phyloP scores from a whole-genome alignment of 2,329 filamentous ascomycete species.

The Cyanodermella asteris region DNA sequence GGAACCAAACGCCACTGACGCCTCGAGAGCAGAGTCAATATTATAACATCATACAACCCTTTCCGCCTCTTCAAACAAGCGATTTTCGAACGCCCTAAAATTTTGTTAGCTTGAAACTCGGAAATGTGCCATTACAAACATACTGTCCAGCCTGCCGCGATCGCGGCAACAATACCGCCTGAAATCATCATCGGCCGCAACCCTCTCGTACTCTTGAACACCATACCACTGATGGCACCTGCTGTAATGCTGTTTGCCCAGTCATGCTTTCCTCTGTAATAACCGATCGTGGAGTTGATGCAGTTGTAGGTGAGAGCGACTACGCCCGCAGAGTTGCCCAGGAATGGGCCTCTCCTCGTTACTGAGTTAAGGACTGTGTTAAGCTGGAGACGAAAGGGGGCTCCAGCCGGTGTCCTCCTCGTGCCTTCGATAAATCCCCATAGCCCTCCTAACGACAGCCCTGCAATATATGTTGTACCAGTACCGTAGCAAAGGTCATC shows the following conservation, averaged over 20 bases:
- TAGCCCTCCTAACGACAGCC: constrained; percentile 61
- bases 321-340: constrained; percentile 90
- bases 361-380: constrained; percentile 92
- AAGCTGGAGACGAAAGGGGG: constrained; percentile 71
- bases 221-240: constrained; percentile 68
- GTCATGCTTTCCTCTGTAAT: constrained; percentile 67
- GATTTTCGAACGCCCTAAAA: no score
- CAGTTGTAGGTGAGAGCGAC: constrained; percentile 94
- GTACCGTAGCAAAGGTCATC: constrained; percentile 97
- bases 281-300: constrained; percentile 65
- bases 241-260: constrained; percentile 70
- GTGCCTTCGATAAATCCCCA: constrained; percentile 89
- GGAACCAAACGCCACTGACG: no score
- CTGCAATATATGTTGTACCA: constrained; percentile 80
- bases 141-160: constrained; percentile 83
- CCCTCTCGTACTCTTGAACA: constrained; percentile 92
- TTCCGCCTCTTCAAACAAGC: no score
- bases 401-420: constrained; percentile 44
- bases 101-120: constrained; percentile 3
- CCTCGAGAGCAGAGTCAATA: no score
- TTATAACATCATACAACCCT: no score
- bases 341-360: constrained; percentile 75
- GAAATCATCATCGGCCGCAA: constrained; percentile 86
- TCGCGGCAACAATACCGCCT: constrained; percentile 63
- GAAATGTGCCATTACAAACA: constrained; percentile 19